phyloP scores from a whole-genome alignment of 805 yeast species.

The Blastobotrys terrestris region DNA sequence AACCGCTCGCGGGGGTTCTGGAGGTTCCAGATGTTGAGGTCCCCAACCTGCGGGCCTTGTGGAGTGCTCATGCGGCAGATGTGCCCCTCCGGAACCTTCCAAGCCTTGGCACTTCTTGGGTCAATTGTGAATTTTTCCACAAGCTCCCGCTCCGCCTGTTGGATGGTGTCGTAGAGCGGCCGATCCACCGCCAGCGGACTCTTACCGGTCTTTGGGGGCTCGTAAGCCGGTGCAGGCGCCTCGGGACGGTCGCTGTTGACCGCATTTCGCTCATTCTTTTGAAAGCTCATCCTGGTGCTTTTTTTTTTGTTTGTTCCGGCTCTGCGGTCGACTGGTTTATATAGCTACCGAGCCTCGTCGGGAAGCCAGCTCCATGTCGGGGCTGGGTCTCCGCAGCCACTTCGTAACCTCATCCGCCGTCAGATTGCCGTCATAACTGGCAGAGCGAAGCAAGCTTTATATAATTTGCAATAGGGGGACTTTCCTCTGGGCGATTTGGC shows the following conservation, averaged over 20 bases:
- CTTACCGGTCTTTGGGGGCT: slow-evolving; percentile 48
- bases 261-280: neutral
- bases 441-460: too few relatives aligned
- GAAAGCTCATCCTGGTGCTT: too few relatives aligned
- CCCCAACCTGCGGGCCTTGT: slow-evolving; percentile 68
- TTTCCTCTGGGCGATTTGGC: too few relatives aligned
- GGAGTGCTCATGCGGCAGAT: slow-evolving; percentile 57
- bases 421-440: too few relatives aligned
- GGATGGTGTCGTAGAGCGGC: slow-evolving; percentile 41
- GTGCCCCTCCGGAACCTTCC: slow-evolving; percentile 55
- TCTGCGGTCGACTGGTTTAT: neutral
- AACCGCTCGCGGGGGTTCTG: slow-evolving; percentile 57
- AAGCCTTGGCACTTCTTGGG: slow-evolving; percentile 54
- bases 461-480: too few relatives aligned
- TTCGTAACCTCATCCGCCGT: neutral
- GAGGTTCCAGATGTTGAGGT: slow-evolving; percentile 57
- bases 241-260: slow-evolving; percentile 2
- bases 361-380: neutral
- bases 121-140: slow-evolving; percentile 40
- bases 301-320: neutral
- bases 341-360: neutral
- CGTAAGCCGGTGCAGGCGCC: slow-evolving; percentile 49
- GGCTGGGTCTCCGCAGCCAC: neutral
- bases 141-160: slow-evolving; percentile 39
- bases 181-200: slow-evolving; percentile 48